These are phyloP conservation scores for Tetracladium maxilliforme DNA, from an alignment of 2,329 filamentous ascomycete species.

Conservation along the genomic window DNA sequence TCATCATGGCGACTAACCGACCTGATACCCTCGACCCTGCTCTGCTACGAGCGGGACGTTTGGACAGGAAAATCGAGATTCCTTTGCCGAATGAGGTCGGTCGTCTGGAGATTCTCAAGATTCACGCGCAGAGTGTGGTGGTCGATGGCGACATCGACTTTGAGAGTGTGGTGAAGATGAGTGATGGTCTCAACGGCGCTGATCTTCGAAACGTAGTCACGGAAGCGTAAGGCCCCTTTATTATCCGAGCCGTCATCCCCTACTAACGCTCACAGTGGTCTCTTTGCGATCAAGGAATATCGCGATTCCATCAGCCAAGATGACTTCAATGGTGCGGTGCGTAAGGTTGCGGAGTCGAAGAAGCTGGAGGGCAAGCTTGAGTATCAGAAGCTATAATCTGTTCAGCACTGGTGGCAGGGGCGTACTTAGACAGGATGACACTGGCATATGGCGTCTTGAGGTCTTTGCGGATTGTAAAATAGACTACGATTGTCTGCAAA, in stretches of 20 bases:
- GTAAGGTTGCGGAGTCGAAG: slow-evolving; percentile 95
- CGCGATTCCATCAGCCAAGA: slow-evolving; percentile 93
- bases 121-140: slow-evolving; percentile 75
- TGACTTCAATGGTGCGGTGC: slow-evolving; percentile 97
- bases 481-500: too few species aligned
- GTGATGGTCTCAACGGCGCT: slow-evolving; percentile 91
- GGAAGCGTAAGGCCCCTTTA: slow-evolving; percentile 62
- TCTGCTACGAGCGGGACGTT: slow-evolving; percentile 75
- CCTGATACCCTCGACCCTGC: slow-evolving; percentile 93
- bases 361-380: slow-evolving; percentile 97
- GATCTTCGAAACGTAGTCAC: slow-evolving; percentile 97
- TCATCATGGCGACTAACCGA: slow-evolving; percentile 99
- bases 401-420: neutral
- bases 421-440: too few species aligned
- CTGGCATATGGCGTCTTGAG: too few species aligned
- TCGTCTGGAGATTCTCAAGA: slow-evolving; percentile 93
- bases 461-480: too few species aligned
- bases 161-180: slow-evolving; percentile 99
- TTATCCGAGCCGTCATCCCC: slow-evolving; percentile 1
- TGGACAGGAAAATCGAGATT: slow-evolving; percentile 97
- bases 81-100: slow-evolving; percentile 94
- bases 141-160: slow-evolving; percentile 95
- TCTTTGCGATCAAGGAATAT: slow-evolving; percentile 98
- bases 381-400: slow-evolving; percentile 74
- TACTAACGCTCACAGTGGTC: slow-evolving; percentile 40